Evolutionary conservation across 202 grass and related monocot genomes (phyloP), one percentile per base, ranked within the genome.

Genomic region (Setaria viridis): DNA sequence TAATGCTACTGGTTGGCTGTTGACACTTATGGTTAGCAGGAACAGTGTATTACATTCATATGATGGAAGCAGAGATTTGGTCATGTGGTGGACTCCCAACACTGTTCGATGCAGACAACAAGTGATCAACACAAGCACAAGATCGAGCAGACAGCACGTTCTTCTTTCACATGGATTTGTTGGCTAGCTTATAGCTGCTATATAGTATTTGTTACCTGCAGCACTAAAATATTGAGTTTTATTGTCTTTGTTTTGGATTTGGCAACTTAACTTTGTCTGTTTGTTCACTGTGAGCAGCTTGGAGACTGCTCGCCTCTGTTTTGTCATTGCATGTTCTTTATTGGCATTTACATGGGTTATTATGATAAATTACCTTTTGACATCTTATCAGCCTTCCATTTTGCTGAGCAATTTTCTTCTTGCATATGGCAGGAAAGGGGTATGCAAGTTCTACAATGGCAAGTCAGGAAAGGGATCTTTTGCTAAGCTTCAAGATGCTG

Each of bases 371-470:
- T 72, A 54, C 70, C 8, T 65, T 50, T 70, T 2, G 6, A 54
- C 6, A 71, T 80, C 21, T 16, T 79, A 70, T 37, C 17, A 41
- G 60, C 33, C 15, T 79, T 74, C 34, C 57, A 48, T 56, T 84
- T 84, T 69, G 13, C 29, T 81, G 69, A 85, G 50, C 62, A 48
- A 77, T 60, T 46, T 76, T 68, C 25, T 76, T 68, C 25, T 82
- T 59, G 71, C 14, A 39, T 78, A 41, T 88, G 72, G 54, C 88
- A 95, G 91, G 88, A 89, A 91, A 83, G 84, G 81, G 80, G 85
- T 91, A 62, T 98, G 86, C 56, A 95, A 91, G 66, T 98, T 95
- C 80, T 98, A 94, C 84, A 89, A 85, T 76, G 87, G 89, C 53
- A 95, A 98, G 72, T 87, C 93, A 21, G 92, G 25, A 25, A 25